Evolutionary conservation across 129 eudicot genomes (phyloP).

Genomic region (Dittrichia graveolens): DNA sequence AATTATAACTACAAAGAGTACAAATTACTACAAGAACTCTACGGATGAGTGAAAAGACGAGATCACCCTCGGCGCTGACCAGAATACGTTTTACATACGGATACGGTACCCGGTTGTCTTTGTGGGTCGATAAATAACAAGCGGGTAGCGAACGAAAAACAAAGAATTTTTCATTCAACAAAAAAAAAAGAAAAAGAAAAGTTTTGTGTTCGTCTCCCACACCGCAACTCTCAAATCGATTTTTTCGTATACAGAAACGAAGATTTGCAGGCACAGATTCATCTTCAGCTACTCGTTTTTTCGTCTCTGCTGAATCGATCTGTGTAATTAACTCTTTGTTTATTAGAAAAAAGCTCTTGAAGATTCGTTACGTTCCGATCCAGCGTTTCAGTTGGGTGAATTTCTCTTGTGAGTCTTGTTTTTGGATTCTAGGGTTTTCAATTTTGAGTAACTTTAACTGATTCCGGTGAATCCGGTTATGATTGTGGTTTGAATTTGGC

Average conservation of each 20-base stretch:
- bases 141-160: conserved; percentile 19
- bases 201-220: conserved; percentile 43
- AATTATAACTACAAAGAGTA: too few relatives aligned
- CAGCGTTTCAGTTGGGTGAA: conserved; percentile 34
- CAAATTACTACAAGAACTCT: conserved; percentile 10
- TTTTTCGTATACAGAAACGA: conserved; percentile 4
- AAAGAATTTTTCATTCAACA: conserved; percentile 19
- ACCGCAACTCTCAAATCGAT: conserved; percentile 48
- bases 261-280: conserved; percentile 26
- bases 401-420: conserved; percentile 21
- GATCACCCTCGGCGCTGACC: conserved; percentile 28
- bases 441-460: conserved; percentile 23
- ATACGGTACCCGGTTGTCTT: conserved; percentile 25
- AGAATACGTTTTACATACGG: conserved; percentile 18
- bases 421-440: conserved; percentile 37
- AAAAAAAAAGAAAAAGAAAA: conserved; percentile 9
- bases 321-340: conserved; percentile 20
- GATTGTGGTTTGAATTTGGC: conserved; percentile 17
- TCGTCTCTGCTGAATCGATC: conserved; percentile 24
- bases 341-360: not conserved
- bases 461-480: conserved; percentile 23
- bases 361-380: conserved; percentile 43
- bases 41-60: conserved; percentile 16
- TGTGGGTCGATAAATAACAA: conserved; percentile 32
- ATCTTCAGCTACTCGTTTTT: conserved; percentile 8